Conservation (phyloP, 169 alveolate species). For the Plasmodium gallinaceum region DNA sequence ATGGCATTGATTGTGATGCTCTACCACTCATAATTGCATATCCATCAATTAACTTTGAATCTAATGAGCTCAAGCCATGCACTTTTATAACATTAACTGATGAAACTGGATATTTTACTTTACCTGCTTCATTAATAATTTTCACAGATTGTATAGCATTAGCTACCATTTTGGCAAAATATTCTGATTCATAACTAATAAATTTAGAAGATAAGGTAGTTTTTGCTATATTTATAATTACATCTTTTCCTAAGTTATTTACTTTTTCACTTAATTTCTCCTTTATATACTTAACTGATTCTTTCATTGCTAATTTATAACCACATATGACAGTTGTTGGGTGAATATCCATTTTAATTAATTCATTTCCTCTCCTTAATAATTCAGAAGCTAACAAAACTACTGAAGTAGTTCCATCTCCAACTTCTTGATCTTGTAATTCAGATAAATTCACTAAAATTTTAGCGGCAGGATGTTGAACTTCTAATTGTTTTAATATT, state of each 20-base stretch:
- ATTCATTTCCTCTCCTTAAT: constrained; percentile 96
- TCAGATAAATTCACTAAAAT: constrained; percentile 96
- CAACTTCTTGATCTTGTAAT: constrained; percentile 97
- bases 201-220: constrained; percentile 96
- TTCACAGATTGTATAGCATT: constrained; percentile 95
- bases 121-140: constrained; percentile 88
- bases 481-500: constrained; percentile 97
- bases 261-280: constrained; percentile 91
- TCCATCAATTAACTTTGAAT: constrained; percentile 94
- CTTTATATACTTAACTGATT: constrained; percentile 95
- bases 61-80: constrained; percentile 96
- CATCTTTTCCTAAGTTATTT: constrained; percentile 90
- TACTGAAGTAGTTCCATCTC: constrained; percentile 99
- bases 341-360: constrained; percentile 97
- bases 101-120: constrained; percentile 96
- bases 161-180: constrained; percentile 95
- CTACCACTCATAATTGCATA: constrained; percentile 95
- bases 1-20: constrained; percentile 97
- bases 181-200: constrained; percentile 94
- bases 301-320: constrained; percentile 95
- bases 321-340: constrained; percentile 98
- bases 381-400: constrained; percentile 99
- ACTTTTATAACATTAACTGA: constrained; percentile 95
- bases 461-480: constrained; percentile 99
- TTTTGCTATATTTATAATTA: constrained; percentile 93